phyloP scores from a whole-genome alignment of 352 stramenopile genomes.

The Phytophthora multivora region DNA sequence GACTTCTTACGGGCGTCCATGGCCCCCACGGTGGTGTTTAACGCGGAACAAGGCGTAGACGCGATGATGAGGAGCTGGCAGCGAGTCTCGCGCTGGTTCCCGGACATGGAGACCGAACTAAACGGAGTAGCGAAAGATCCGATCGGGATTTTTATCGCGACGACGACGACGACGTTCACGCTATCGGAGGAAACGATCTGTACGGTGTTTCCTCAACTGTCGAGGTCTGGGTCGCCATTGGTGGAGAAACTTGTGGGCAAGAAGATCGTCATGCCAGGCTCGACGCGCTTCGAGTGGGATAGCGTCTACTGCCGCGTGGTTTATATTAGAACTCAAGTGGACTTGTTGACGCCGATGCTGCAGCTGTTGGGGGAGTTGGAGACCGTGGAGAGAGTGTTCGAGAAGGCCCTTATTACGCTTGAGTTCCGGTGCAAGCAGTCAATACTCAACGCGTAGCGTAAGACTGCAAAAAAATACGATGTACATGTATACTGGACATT shows the following conservation, averaged over 20 bases:
- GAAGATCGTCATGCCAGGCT: constrained; percentile 3
- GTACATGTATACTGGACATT: no score
- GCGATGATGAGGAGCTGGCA: neutral
- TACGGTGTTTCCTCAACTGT: neutral
- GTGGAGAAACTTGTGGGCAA: neutral
- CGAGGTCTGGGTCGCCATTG: neutral
- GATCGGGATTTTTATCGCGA: neutral
- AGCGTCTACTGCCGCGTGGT: neutral
- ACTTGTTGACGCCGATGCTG: constrained; percentile 14
- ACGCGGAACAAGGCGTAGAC: neutral
- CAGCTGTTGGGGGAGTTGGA: neutral
- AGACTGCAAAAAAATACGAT: neutral
- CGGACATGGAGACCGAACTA: neutral
- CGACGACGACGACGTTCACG: neutral
- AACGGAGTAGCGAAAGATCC: neutral
- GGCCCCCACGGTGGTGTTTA: constrained; percentile 1
- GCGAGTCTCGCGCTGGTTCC: neutral
- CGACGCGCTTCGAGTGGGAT: constrained; percentile 7
- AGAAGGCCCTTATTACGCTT: constrained; percentile 2
- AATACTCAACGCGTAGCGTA: neutral
- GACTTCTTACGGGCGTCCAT: constrained; percentile 4
- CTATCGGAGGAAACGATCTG: neutral
- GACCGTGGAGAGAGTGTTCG: neutral
- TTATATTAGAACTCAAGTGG: neutral
- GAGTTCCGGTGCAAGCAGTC: neutral